phyloP scores from a whole-genome alignment of 495 filamentous ascomycete genomes.

The Aspergillus sclerotiicarbonarius region DNA sequence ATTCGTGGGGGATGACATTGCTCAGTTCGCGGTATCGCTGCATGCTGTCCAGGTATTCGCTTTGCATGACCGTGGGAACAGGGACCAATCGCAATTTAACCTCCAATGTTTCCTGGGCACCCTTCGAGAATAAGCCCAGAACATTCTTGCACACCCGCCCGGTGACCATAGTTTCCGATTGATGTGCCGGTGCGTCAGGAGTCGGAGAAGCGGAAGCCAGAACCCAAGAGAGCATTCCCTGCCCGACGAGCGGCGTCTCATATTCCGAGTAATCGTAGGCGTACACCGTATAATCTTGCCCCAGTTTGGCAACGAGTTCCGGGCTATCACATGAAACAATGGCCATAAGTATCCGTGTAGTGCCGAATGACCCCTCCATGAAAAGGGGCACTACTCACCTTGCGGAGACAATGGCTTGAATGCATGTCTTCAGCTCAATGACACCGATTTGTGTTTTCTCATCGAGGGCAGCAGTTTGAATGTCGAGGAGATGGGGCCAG shows the following conservation, averaged over 20 bases:
- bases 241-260: conserved; percentile 88
- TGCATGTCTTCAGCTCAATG: conserved; percentile 84
- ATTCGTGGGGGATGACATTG: conserved; percentile 58
- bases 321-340: conserved; percentile 54
- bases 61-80: conserved; percentile 71
- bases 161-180: conserved; percentile 76
- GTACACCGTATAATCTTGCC: conserved; percentile 93
- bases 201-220: conserved; percentile 61
- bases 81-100: conserved; percentile 88
- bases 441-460: conserved; percentile 78
- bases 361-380: neutral
- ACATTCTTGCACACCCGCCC: conserved; percentile 85
- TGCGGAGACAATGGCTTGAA: conserved; percentile 78
- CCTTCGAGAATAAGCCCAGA: conserved; percentile 77
- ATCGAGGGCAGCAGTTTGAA: conserved; percentile 78
- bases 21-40: conserved; percentile 59
- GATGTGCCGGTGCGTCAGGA: conserved; percentile 53
- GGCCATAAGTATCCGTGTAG: conserved; percentile 13
- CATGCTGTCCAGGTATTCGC: conserved; percentile 64
- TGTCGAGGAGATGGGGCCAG: conserved; percentile 75
- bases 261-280: conserved; percentile 96
- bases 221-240: conserved; percentile 91
- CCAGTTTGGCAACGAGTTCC: conserved; percentile 78
- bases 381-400: conserved; percentile 46
- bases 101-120: conserved; percentile 85